Conservation (phyloP, 768 basidiomycete species). For the Tricholoma matsutake region DNA sequence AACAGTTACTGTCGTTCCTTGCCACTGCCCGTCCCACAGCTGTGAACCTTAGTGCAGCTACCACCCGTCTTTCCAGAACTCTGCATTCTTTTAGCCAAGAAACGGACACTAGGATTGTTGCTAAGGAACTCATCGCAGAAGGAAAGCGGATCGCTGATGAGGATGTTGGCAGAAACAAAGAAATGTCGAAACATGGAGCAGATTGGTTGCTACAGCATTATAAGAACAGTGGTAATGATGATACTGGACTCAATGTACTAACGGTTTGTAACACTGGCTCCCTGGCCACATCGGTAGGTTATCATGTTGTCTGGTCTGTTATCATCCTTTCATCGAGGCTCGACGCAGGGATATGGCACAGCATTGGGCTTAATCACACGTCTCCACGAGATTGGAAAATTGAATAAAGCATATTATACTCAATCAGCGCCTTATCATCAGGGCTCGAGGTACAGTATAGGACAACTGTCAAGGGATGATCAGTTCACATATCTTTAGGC, state of each 20-base stretch:
- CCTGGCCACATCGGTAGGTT: conserved; percentile 83
- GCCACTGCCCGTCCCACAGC: conserved; percentile 92
- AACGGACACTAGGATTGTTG: conserved; percentile 44
- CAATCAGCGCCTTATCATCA: conserved; percentile 96
- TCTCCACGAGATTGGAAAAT: conserved; percentile 72
- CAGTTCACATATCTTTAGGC: conserved; percentile 36
- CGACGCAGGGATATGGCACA: conserved; percentile 86
- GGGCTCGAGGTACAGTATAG: conserved; percentile 61
- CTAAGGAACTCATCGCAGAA: conserved; percentile 63
- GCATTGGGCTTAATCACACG: conserved; percentile 92
- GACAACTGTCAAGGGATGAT: neutral
- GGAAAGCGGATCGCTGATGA: conserved; percentile 77
- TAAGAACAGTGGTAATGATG: conserved; percentile 27
- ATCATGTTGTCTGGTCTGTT: neutral
- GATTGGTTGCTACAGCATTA: conserved; percentile 72
- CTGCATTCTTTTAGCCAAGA: conserved; percentile 44
- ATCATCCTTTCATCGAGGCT: conserved; percentile 1
- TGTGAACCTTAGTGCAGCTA: conserved; percentile 90
- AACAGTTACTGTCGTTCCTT: conserved; percentile 64
- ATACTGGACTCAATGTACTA: conserved; percentile 67
- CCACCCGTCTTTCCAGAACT: conserved; percentile 58
- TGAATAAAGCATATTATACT: conserved; percentile 86
- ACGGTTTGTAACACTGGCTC: conserved; percentile 99
- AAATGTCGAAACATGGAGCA: conserved; percentile 82
- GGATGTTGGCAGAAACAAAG: conserved; percentile 82